Percentiles rank a stretch among this genome's conserved stretches.
These are phyloP conservation scores for Endoconidiophora polonica DNA, from an alignment of 2,329 filamentous ascomycete species.

Conservation along the genomic window DNA sequence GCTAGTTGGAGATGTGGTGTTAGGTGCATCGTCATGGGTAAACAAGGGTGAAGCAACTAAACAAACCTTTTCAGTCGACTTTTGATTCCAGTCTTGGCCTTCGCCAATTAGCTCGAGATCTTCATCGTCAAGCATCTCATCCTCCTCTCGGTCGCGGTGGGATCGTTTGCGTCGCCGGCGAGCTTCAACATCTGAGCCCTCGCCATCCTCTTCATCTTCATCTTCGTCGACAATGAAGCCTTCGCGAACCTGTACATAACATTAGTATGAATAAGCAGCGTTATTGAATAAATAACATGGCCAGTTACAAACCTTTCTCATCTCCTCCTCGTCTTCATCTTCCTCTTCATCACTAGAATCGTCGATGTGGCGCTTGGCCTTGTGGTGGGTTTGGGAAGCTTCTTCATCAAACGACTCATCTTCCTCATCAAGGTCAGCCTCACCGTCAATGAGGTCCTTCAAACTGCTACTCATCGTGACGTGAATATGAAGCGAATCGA, in stretches of 20 bases:
- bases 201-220: conserved; percentile 57
- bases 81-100: conserved; percentile 43
- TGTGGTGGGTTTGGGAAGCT: conserved; percentile 19
- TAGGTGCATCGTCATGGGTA: background rate
- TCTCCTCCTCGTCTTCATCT: conserved; percentile 81
- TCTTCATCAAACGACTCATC: conserved; percentile 71
- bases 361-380: conserved; percentile 20
- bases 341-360: conserved; percentile 89
- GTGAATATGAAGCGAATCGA: background rate
- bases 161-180: conserved; percentile 61
- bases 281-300: conserved; percentile 11
- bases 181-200: conserved; percentile 41
- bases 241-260: conserved; percentile 52
- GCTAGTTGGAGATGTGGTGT: conserved; percentile 29
- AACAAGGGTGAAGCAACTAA: background rate
- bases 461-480: conserved; percentile 41
- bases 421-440: conserved; percentile 77
- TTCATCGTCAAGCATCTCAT: conserved; percentile 86
- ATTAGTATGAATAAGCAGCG: conserved; percentile 9
- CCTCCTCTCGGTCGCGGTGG: conserved; percentile 58
- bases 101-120: conserved; percentile 91
- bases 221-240: conserved; percentile 95
- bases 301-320: conserved; percentile 41
- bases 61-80: conserved; percentile 51
- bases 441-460: conserved; percentile 65